Percentiles rank a stretch among this genome's conserved stretches.
phyloP scores from a whole-genome alignment of 768 basidiomycete genomes.

The Mrakia hoshinonis region DNA sequence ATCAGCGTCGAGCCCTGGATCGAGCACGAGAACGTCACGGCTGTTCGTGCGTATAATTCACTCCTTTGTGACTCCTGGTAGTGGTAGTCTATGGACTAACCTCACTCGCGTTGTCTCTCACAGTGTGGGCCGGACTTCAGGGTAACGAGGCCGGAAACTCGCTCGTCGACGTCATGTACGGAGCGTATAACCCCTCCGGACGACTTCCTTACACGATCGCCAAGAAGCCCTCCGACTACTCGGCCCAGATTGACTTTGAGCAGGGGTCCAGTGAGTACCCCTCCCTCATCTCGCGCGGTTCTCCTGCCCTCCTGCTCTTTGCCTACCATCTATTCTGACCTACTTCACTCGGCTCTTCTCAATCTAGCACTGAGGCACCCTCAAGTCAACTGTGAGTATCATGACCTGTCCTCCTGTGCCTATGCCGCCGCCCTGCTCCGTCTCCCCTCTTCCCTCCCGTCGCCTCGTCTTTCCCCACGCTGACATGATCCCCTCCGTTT shows the following conservation, averaged over 20 bases:
- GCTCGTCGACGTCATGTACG: conserved; percentile 64
- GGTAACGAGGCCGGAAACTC: conserved; percentile 64
- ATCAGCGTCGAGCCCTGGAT: conserved; percentile 54
- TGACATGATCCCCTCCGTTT: conserved; percentile 23
- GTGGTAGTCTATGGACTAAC: no score
- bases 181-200: conserved; percentile 57
- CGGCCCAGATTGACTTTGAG: conserved; percentile 39
- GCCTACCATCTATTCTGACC: no score
- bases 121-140: conserved; percentile 28
- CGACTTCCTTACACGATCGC: conserved; percentile 69
- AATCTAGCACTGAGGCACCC: conserved; percentile 43
- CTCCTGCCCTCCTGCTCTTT: no score
- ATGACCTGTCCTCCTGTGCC: neutral
- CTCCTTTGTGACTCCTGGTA: no score
- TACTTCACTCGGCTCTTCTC: no score
- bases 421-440: neutral
- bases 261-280: conserved; percentile 38
- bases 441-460: neutral
- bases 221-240: conserved; percentile 53
- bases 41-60: no score
- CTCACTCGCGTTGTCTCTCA: no score
- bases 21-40: conserved; percentile 61
- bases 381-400: conserved; percentile 43
- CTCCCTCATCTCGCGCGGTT: conserved; percentile 44
- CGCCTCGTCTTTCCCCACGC: no score